phyloP scores from a whole-genome alignment of 345 rosid genomes.

The Luvunga scandens region DNA sequence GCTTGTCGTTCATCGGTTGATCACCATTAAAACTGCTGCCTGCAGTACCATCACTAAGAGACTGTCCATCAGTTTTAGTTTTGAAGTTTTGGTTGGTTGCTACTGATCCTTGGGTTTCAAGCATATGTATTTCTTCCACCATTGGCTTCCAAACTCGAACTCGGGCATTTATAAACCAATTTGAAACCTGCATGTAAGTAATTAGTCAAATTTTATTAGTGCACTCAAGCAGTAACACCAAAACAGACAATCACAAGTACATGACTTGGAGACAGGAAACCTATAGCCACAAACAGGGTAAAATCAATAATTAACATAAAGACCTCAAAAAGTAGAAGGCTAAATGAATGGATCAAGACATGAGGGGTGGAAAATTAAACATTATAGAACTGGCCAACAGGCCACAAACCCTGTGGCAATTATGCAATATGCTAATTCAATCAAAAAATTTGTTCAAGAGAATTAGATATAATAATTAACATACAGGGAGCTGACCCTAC shows the following conservation, averaged over 20 bases:
- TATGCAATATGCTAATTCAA: slow-evolving; percentile 16
- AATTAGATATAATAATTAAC: slow-evolving; percentile 1
- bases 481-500: slow-evolving; percentile 21
- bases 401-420: background rate
- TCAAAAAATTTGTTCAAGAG: background rate
- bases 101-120: slow-evolving; percentile 41
- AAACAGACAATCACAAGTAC: background rate
- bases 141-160: slow-evolving; percentile 68
- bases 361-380: background rate
- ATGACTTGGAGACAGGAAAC: background rate
- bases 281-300: background rate
- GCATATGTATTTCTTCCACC: slow-evolving; percentile 66
- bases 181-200: slow-evolving; percentile 45
- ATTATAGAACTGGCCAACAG: background rate
- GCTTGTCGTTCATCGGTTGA: slow-evolving; percentile 22
- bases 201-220: background rate
- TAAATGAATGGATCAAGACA: background rate
- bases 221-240: background rate
- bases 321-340: background rate
- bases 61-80: slow-evolving; percentile 16
- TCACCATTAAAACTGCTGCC: slow-evolving; percentile 21
- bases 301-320: background rate
- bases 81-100: slow-evolving; percentile 22
- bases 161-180: slow-evolving; percentile 67
- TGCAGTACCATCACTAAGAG: slow-evolving; percentile 18